Conservation (phyloP, 192 early-diverging fungal species). For the Linnemannia elongata region DNA sequence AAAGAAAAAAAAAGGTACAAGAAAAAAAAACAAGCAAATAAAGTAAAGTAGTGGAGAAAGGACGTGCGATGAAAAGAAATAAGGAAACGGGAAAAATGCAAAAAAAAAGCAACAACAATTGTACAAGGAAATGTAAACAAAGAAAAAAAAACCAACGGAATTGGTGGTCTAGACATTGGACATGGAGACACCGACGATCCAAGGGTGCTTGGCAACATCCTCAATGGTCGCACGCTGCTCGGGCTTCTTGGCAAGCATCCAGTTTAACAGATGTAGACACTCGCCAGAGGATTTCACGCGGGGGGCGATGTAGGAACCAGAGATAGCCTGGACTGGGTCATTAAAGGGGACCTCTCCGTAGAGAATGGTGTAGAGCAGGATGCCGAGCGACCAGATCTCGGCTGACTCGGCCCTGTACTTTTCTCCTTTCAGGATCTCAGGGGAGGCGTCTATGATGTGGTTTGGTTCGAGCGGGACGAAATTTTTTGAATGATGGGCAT, state of each 20-base stretch:
- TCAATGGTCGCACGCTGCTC: constrained; percentile 64
- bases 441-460: constrained; percentile 65
- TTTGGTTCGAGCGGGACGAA: constrained; percentile 63
- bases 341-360: constrained; percentile 75
- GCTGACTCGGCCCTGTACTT: constrained; percentile 73
- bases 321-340: constrained; percentile 59
- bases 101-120: background rate
- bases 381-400: constrained; percentile 84
- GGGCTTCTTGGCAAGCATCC: constrained; percentile 71
- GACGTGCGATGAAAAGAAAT: background rate
- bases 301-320: constrained; percentile 52
- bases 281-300: constrained; percentile 58
- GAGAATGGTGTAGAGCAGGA: constrained; percentile 70
- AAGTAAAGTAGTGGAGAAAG: background rate
- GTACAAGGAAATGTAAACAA: background rate
- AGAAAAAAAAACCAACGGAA: background rate
- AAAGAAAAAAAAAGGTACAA: background rate
- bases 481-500: constrained; percentile 28
- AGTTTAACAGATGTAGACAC: constrained; percentile 67
- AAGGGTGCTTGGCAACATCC: constrained; percentile 68
- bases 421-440: constrained; percentile 73
- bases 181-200: constrained; percentile 62
- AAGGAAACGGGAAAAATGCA: constrained; percentile 7
- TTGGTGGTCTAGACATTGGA: background rate
- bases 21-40: background rate